These are phyloP conservation scores for Bimuria novae-zelandiae DNA, from an alignment of 2,329 filamentous ascomycete species.

Conservation along the genomic window DNA sequence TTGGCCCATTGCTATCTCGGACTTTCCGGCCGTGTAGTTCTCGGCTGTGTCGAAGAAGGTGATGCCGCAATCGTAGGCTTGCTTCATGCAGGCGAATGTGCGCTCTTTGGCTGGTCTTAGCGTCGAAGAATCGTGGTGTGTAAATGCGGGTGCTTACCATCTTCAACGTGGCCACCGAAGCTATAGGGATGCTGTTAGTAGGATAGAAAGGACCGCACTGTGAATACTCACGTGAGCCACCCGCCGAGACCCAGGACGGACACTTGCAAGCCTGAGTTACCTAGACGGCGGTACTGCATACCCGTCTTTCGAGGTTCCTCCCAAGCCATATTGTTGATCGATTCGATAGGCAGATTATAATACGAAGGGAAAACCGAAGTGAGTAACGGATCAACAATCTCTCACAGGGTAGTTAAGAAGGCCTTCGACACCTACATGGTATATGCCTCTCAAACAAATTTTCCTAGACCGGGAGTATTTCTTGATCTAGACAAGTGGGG, in stretches of 20 bases:
- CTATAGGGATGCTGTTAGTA: slow-evolving; percentile 16
- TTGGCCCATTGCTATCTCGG: slow-evolving; percentile 63
- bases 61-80: slow-evolving; percentile 61
- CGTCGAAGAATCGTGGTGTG: neutral
- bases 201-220: neutral
- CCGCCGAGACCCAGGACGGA: slow-evolving; percentile 70
- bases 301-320: slow-evolving; percentile 38
- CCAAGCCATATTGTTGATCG: slow-evolving; percentile 27
- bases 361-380: neutral
- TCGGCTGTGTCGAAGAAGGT: slow-evolving; percentile 53
- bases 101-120: slow-evolving; percentile 47
- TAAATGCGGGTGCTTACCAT: slow-evolving; percentile 52
- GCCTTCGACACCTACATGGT: no score
- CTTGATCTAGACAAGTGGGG: neutral
- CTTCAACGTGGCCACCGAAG: slow-evolving; percentile 69
- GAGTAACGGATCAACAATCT: neutral
- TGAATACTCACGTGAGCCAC: slow-evolving; percentile 65
- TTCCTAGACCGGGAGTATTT: neutral
- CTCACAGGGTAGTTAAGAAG: no score
- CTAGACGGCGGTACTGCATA: slow-evolving; percentile 69
- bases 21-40: slow-evolving; percentile 62
- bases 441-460: neutral
- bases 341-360: neutral
- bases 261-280: slow-evolving; percentile 73
- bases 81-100: slow-evolving; percentile 59